Evolutionary conservation across 129 eudicot species (phyloP), one percentile per base, ranked within the genome.

Genomic region (Lonicera japonica): DNA sequence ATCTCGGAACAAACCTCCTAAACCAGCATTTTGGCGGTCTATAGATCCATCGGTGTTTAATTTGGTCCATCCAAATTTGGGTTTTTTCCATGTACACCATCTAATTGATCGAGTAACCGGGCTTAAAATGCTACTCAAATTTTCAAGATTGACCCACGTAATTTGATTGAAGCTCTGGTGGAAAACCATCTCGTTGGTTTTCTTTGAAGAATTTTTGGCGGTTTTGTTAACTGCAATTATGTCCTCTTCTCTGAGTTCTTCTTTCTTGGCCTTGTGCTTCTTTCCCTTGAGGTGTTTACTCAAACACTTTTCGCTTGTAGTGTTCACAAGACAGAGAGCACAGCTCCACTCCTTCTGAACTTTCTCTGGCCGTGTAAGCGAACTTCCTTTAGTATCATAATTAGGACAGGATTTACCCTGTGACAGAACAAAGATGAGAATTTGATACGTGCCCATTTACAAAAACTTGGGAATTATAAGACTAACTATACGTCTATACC

Each of bases 41-140:
- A 74, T 60, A 41, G 72, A 74, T 56, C 79, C 79, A 74, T 74
- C 79, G 16, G 79, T 67, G 56, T 74, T 74, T 46, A 74, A 29
- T 34, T 74, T 74, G 16, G 60, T 45, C 73, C 79, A 74, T 22
- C 79, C 79, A 20, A 54, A 1, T 16, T 66, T 47, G 5, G 79
- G 79, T 23, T 67, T 74, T 61, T 13, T 61, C 79, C 79, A 74
- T 14, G n/a, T 54, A 46, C 58, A 74, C 73, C 73, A 67, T 53
- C 63, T 29, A 20, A 41, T 40, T 51, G 73, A 54, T 60, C 67
- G 53, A 0, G 47, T 8, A 25, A 66, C 69, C 5, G 73, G 79
- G 46, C 16, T 29, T 10, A 60, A 43, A 39, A 73, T 53, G 56
- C 25, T 55, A 8, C 69, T 67, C 43, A 73, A 24, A 10, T 53